Evolutionary conservation across 176 grass and related monocot species (phyloP).

Genomic region (Musa schizocarpa): DNA sequence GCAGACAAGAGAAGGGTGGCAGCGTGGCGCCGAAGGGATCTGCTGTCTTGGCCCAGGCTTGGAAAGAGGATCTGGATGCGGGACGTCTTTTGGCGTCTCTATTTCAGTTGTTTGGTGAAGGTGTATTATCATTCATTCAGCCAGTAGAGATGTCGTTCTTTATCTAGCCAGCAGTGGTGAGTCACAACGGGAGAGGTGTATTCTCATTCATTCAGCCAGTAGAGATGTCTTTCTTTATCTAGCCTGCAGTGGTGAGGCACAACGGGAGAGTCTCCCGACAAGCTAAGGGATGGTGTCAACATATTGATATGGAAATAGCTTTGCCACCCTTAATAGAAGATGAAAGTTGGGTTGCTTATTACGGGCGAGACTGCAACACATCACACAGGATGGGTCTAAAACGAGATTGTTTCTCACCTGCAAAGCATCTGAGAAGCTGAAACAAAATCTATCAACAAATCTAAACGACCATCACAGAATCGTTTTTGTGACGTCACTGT

Average conservation of each 20-base stretch:
- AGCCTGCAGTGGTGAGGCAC: neutral
- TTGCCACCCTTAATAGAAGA: no score
- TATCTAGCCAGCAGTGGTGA: constrained; percentile 22
- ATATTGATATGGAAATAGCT: no score
- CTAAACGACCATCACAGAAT: no score
- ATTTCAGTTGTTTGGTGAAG: constrained; percentile 64
- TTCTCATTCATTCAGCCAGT: neutral
- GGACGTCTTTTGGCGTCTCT: constrained; percentile 55
- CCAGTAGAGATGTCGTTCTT: constrained; percentile 50
- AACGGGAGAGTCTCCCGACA: neutral
- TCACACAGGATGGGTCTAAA: no score
- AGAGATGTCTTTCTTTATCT: constrained; percentile 57
- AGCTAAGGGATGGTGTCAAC: no score
- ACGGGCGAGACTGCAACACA: no score
- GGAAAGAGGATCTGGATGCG: constrained; percentile 74
- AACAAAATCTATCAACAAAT: no score
- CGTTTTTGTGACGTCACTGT: no score
- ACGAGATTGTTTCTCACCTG: no score
- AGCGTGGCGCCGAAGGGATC: constrained; percentile 38
- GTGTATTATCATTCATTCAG: constrained; percentile 71
- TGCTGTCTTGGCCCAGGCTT: constrained; percentile 58
- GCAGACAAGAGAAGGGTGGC: constrained; percentile 32
- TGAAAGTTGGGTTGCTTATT: no score
- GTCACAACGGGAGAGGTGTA: neutral
- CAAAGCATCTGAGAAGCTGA: no score